Evolutionary conservation across 257 asterid genomes (phyloP).

Genomic region (Forsythia suspensa): DNA sequence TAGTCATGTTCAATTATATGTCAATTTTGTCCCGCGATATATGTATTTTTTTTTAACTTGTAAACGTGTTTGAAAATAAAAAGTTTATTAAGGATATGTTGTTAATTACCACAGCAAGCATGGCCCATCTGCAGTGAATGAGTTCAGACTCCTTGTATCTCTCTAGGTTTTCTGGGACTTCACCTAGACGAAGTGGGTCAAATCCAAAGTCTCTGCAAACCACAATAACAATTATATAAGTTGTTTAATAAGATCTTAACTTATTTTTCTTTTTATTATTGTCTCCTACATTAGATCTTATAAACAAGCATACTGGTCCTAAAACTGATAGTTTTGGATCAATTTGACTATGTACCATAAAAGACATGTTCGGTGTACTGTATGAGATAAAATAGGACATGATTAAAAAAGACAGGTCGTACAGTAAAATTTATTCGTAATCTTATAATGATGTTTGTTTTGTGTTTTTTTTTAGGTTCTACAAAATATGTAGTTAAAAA

Average conservation of each 20-base stretch:
- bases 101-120: conserved; percentile 77
- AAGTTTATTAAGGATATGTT: too few species aligned
- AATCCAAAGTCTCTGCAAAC: conserved; percentile 80
- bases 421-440: background rate
- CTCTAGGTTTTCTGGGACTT: conserved; percentile 80
- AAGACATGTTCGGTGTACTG: background rate
- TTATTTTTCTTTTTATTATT: background rate
- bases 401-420: background rate
- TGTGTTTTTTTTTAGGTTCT: too few species aligned
- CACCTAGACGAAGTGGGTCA: conserved; percentile 95
- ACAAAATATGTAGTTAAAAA: too few species aligned
- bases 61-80: too few species aligned
- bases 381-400: background rate
- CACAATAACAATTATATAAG: background rate
- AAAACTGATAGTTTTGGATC: background rate
- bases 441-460: too few species aligned
- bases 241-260: too few species aligned
- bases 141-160: conserved; percentile 94
- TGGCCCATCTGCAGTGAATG: conserved; percentile 97
- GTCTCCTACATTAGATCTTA: too few species aligned
- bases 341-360: background rate
- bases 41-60: too few species aligned
- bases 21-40: background rate
- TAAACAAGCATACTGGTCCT: too few species aligned
- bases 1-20: background rate